Conservation (phyloP, 805 yeast species). For the Candida silvicultrix region DNA sequence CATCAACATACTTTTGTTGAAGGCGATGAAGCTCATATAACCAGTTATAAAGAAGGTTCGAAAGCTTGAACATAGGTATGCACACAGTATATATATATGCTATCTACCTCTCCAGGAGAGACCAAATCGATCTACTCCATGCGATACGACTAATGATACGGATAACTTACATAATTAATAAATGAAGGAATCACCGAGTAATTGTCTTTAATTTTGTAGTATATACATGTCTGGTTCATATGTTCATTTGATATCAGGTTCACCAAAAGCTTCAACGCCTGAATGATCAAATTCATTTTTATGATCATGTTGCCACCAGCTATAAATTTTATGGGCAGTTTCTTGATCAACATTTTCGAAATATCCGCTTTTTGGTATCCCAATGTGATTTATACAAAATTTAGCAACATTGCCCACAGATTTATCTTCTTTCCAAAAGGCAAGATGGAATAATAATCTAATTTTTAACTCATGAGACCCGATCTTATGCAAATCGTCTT, state of each 20-base stretch:
- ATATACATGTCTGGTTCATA: no score
- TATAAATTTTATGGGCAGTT: conserved; percentile 7
- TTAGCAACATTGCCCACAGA: conserved; percentile 22
- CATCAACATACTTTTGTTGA: conserved; percentile 45
- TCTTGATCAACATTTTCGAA: conserved; percentile 7
- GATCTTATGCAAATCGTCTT: conserved; percentile 25
- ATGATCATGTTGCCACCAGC: conserved; percentile 10
- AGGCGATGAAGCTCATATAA: conserved; percentile 40
- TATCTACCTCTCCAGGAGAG: no score
- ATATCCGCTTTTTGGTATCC: conserved; percentile 1
- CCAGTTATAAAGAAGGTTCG: conserved; percentile 32
- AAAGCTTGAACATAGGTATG: no score
- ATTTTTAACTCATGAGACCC: conserved; percentile 29
- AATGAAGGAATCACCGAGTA: no score
- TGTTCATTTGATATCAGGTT: no score
- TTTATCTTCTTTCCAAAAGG: conserved; percentile 31
- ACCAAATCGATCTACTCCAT: no score
- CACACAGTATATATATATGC: no score
- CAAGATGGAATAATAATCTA: conserved; percentile 32
- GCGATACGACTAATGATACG: no score
- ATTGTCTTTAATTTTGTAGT: no score
- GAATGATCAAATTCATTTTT: background rate
- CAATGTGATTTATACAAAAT: conserved; percentile 26
- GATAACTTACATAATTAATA: no score
- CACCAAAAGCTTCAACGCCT: no score